These are phyloP conservation scores for Nephromyces sp. DNA, from an alignment of 169 alveolate genomes.

Conservation along the genomic window DNA sequence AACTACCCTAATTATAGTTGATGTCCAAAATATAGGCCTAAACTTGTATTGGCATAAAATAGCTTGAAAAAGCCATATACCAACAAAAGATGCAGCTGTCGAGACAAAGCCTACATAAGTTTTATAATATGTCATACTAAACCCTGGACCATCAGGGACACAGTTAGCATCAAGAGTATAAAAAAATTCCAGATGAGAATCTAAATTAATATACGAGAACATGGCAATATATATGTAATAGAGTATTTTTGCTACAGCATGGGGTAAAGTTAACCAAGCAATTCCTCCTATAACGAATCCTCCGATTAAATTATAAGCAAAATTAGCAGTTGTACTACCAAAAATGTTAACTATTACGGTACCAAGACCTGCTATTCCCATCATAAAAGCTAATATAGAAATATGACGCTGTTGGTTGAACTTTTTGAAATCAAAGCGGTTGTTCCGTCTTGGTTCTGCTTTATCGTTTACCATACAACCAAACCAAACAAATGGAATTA, in stretches of 20 bases:
- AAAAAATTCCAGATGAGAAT: constrained; percentile 20
- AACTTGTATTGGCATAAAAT: constrained; percentile 12
- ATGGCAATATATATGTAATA: constrained; percentile 12
- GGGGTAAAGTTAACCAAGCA: constrained; percentile 10
- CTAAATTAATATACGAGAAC: constrained; percentile 5
- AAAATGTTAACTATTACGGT: not conserved
- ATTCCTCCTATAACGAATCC: not conserved
- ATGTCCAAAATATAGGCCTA: constrained; percentile 17
- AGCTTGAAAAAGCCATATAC: constrained; percentile 23
- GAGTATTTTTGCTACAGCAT: constrained; percentile 12
- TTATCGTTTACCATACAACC: constrained; percentile 4
- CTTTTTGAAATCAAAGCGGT: not conserved
- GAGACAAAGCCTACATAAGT: constrained; percentile 16
- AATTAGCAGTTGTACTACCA: not conserved
- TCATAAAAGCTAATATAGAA: not conserved
- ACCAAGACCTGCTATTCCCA: not conserved
- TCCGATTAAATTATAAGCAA: not conserved
- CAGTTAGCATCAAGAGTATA: constrained; percentile 22
- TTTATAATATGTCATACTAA: constrained; percentile 25
- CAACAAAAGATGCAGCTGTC: constrained; percentile 13
- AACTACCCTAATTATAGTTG: constrained; percentile 12
- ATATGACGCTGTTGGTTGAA: not conserved
- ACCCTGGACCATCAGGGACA: constrained; percentile 29
- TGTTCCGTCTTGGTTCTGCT: not conserved
- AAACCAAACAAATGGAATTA: not conserved